Evolutionary conservation across 2,329 filamentous ascomycete genomes (phyloP).

Genomic region (Sarocladium oryzae): DNA sequence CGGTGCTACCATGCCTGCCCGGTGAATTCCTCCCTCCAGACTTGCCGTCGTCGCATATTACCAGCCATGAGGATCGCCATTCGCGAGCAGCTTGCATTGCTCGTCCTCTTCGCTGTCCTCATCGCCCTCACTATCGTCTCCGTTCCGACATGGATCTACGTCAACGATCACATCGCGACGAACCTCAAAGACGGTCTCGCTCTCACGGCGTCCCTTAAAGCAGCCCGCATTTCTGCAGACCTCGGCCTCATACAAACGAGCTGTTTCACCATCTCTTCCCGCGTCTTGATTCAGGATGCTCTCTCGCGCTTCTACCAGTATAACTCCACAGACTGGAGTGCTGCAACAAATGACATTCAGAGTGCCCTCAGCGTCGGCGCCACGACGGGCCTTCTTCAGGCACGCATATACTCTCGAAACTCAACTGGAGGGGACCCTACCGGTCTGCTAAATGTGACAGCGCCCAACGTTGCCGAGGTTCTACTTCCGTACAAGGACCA

Average conservation of each 20-base stretch:
- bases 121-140: conserved; percentile 71
- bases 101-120: conserved; percentile 71
- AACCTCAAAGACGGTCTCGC: conserved; percentile 57
- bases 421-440: conserved; percentile 42
- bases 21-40: conserved; percentile 4
- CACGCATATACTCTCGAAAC: conserved; percentile 65
- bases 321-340: conserved; percentile 52
- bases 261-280: conserved; percentile 64
- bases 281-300: conserved; percentile 51
- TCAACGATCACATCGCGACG: conserved; percentile 45
- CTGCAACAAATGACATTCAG: conserved; percentile 57
- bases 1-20: conserved; percentile 1
- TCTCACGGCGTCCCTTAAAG: conserved; percentile 80
- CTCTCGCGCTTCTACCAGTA: conserved; percentile 49
- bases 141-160: conserved; percentile 63
- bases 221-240: conserved; percentile 71
- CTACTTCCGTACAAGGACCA: conserved; percentile 51
- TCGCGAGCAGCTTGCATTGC: conserved; percentile 73
- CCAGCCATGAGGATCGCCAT: conserved; percentile 74
- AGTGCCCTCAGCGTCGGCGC: conserved; percentile 61
- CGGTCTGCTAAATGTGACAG: conserved; percentile 61
- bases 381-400: conserved; percentile 58
- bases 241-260: conserved; percentile 73
- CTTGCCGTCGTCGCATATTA: conserved; percentile 10
- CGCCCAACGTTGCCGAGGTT: conserved; percentile 40